Conservation (phyloP, 331 rosid genomes). For the Spiraea crenata region DNA sequence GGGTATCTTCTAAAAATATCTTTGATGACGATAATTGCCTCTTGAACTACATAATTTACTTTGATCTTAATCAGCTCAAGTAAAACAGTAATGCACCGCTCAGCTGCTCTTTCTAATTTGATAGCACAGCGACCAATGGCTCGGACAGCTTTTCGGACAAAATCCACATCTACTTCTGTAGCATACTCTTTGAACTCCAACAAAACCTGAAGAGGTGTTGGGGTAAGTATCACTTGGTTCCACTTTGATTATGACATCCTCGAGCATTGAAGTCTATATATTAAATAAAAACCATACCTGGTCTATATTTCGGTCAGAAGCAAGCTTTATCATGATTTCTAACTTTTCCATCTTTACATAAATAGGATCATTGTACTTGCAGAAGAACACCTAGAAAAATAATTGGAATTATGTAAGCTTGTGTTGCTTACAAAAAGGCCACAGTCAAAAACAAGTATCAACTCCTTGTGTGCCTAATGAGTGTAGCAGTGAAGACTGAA, state of each 20-base stretch:
- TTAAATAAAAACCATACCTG: constrained; percentile 57
- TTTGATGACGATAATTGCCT: constrained; percentile 98
- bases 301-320: constrained; percentile 94
- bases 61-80: constrained; percentile 97
- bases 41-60: constrained; percentile 99
- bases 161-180: constrained; percentile 98
- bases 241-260: neutral
- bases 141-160: constrained; percentile 98
- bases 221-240: constrained; percentile 2
- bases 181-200: constrained; percentile 99
- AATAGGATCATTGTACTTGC: constrained; percentile 99
- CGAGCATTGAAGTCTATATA: constrained; percentile 7
- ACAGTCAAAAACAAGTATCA: neutral
- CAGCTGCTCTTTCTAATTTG: constrained; percentile 99
- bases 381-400: constrained; percentile 81
- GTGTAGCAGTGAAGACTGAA: neutral
- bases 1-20: constrained; percentile 99
- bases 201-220: constrained; percentile 61
- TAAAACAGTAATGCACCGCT: constrained; percentile 97
- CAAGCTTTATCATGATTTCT: constrained; percentile 98
- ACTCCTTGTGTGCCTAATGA: neutral
- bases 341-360: constrained; percentile 98
- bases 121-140: constrained; percentile 99
- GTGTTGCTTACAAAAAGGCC: constrained; percentile 5
- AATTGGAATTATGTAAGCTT: constrained; percentile 21